These are phyloP conservation scores for Solanum corneliomulleri DNA, from an alignment of 257 asterid species.

Conservation along the genomic window DNA sequence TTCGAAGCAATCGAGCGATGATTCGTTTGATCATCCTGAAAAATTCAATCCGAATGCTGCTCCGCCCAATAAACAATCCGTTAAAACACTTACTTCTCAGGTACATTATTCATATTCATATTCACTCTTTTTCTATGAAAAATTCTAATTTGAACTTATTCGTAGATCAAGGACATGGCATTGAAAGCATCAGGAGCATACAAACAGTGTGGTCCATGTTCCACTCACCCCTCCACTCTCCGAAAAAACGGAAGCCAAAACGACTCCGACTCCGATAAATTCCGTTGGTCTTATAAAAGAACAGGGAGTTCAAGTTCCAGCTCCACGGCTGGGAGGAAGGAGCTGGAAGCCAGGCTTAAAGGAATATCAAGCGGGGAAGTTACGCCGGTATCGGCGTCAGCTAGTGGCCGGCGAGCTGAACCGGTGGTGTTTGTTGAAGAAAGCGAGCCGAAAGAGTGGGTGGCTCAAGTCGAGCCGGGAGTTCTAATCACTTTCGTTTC, in stretches of 20 bases:
- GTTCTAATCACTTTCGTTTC: constrained; percentile 89
- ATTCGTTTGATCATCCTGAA: constrained; percentile 26
- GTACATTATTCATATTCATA: constrained; percentile 1
- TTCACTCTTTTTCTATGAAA: not conserved
- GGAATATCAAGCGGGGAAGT: constrained; percentile 91
- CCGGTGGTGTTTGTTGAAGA: constrained; percentile 85
- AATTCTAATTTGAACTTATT: not conserved
- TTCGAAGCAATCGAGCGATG: constrained; percentile 54
- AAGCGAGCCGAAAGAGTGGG: constrained; percentile 96
- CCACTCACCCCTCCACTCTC: constrained; percentile 31
- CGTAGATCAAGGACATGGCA: constrained; percentile 87
- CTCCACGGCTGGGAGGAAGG: constrained; percentile 70
- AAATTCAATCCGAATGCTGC: constrained; percentile 21
- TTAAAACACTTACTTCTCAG: constrained; percentile 69
- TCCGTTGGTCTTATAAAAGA: constrained; percentile 77
- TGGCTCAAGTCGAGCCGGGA: constrained; percentile 97
- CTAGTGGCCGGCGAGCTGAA: constrained; percentile 85
- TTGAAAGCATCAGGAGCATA: constrained; percentile 96
- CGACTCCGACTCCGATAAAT: constrained; percentile 51
- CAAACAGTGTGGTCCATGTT: constrained; percentile 67
- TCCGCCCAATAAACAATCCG: constrained; percentile 38
- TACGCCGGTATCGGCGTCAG: constrained; percentile 65
- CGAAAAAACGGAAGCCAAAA: constrained; percentile 22
- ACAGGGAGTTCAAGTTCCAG: constrained; percentile 74
- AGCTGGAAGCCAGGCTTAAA: constrained; percentile 77